Percentiles rank a stretch among this genome's conserved stretches.
Conservation (phyloP, 2,329 filamentous ascomycete species). For the Aspergillus sp. region DNA sequence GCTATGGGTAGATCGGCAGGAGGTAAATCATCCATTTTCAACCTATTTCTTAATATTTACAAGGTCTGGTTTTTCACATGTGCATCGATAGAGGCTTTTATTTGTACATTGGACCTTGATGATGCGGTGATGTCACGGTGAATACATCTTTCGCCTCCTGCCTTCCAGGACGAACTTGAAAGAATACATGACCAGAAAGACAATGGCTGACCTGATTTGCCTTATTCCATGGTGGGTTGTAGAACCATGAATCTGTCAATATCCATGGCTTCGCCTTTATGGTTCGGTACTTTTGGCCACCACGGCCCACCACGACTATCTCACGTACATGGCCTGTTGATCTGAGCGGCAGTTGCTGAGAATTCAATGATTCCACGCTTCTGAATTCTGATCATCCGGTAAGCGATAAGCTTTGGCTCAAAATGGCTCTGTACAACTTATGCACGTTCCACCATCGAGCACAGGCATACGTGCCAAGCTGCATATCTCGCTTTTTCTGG, state of each 20-base stretch:
- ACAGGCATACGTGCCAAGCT: not conserved
- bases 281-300: no score
- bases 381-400: not conserved
- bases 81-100: not conserved
- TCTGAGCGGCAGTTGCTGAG: no score
- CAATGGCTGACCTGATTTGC: not conserved
- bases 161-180: slow-evolving; percentile 12
- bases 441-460: slow-evolving; percentile 2
- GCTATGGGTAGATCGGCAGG: slow-evolving; percentile 1
- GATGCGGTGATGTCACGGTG: slow-evolving; percentile 19
- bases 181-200: not conserved
- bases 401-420: not conserved
- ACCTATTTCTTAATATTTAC: not conserved
- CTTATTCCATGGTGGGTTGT: not conserved
- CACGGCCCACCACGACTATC: no score
- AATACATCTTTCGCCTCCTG: slow-evolving; percentile 14
- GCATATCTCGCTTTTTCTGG: slow-evolving; percentile 1
- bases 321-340: no score
- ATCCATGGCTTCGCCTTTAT: no score
- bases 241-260: no score
- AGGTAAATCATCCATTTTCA: slow-evolving; percentile 5
- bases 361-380: no score
- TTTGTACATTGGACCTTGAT: not conserved
- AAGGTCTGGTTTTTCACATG: not conserved
- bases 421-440: not conserved